phyloP scores from a whole-genome alignment of 805 yeast genomes.

The Yarrowia phangngaensis region DNA sequence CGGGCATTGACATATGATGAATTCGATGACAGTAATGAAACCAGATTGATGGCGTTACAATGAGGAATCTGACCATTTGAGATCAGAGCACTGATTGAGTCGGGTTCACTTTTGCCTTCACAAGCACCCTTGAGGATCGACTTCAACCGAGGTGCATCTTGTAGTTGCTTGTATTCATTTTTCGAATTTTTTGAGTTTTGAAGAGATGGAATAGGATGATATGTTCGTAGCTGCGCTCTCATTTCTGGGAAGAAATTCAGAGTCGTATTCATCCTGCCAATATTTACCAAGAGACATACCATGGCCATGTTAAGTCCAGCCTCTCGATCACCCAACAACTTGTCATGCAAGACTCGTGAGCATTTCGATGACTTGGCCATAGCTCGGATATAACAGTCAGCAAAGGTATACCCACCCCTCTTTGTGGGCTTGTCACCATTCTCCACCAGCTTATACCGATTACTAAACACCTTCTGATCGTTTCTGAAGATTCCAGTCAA shows the following conservation, averaged over 20 bases:
- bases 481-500: slow-evolving; percentile 62
- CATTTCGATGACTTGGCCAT: slow-evolving; percentile 79
- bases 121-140: slow-evolving; percentile 84
- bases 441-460: slow-evolving; percentile 38
- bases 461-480: slow-evolving; percentile 58
- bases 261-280: slow-evolving; percentile 93
- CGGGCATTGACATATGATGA: slow-evolving; percentile 50
- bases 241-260: slow-evolving; percentile 89
- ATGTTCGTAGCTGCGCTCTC: slow-evolving; percentile 89
- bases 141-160: slow-evolving; percentile 91
- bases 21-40: slow-evolving; percentile 68
- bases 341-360: slow-evolving; percentile 75
- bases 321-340: slow-evolving; percentile 60
- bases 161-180: slow-evolving; percentile 68
- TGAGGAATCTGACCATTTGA: slow-evolving; percentile 39
- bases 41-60: slow-evolving; percentile 68
- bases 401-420: slow-evolving; percentile 56
- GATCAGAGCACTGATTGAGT: slow-evolving; percentile 48
- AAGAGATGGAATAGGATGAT: slow-evolving; percentile 86
- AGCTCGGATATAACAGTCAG: slow-evolving; percentile 76
- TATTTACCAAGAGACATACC: slow-evolving; percentile 80
- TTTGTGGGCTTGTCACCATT: neutral
- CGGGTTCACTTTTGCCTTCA: slow-evolving; percentile 57
- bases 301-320: slow-evolving; percentile 67
- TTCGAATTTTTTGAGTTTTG: slow-evolving; percentile 62